phyloP scores from a whole-genome alignment of 495 filamentous ascomycete genomes.

The Lophiostoma macrostomum region DNA sequence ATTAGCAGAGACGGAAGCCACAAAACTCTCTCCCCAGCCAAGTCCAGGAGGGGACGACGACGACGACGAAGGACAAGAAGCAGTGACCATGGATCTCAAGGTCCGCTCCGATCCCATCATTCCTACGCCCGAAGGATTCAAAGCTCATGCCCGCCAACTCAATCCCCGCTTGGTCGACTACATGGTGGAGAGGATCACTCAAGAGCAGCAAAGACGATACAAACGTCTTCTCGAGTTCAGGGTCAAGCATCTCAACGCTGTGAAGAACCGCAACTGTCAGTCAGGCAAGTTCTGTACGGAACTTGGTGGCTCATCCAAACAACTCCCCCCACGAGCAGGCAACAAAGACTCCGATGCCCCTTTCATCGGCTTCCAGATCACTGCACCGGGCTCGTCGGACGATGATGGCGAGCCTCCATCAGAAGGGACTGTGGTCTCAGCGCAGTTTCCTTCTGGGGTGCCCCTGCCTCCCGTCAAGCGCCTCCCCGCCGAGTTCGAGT shows the following conservation, averaged over 20 bases:
- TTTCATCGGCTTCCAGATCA: constrained; percentile 51
- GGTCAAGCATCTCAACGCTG: constrained; percentile 63
- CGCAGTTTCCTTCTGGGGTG: constrained; percentile 75
- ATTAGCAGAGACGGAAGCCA: constrained; percentile 32
- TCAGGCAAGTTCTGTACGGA: constrained; percentile 61
- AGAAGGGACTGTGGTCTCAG: constrained; percentile 65
- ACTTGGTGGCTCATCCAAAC: constrained; percentile 57
- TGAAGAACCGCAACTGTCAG: constrained; percentile 54
- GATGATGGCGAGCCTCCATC: constrained; percentile 60
- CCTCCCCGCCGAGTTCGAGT: constrained; percentile 89
- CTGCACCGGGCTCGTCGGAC: constrained; percentile 46
- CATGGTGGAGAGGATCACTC: constrained; percentile 77
- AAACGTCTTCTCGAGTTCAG: constrained; percentile 71
- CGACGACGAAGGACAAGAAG: constrained; percentile 46
- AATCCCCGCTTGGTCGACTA: constrained; percentile 67
- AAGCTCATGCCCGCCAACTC: constrained; percentile 65
- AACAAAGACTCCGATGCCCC: constrained; percentile 40
- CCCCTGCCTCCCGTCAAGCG: constrained; percentile 75
- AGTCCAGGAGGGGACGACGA: constrained; percentile 55
- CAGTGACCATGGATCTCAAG: constrained; percentile 43
- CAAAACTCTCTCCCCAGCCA: constrained; percentile 34
- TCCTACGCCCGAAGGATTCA: constrained; percentile 76
- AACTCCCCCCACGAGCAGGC: constrained; percentile 46
- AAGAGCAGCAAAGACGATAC: constrained; percentile 76
- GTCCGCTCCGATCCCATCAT: constrained; percentile 49